Conservation (phyloP, 2,329 filamentous ascomycete genomes). For the Stylonectria norvegica region DNA sequence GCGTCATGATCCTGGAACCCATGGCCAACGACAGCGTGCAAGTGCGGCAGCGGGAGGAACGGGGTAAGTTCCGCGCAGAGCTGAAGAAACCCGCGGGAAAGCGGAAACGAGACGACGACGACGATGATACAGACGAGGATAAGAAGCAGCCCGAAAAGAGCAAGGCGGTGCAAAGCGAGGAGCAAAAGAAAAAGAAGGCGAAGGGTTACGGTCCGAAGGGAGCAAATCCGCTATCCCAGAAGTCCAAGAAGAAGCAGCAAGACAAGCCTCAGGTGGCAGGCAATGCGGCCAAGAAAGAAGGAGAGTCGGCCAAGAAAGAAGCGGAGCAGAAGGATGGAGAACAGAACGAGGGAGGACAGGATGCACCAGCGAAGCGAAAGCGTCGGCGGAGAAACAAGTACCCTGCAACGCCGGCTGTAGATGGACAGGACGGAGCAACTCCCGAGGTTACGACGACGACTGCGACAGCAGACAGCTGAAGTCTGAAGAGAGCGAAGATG, state of each 20-base stretch:
- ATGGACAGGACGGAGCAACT: slow-evolving; percentile 11
- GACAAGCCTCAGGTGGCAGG: slow-evolving; percentile 33
- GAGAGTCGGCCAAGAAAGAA: slow-evolving; percentile 28
- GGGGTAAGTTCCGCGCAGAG: slow-evolving; percentile 69
- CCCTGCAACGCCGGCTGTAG: slow-evolving; percentile 9
- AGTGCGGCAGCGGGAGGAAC: slow-evolving; percentile 65
- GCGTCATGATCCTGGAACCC: slow-evolving; percentile 68
- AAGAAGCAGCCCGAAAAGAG: slow-evolving; percentile 18
- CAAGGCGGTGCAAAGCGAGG: slow-evolving; percentile 9
- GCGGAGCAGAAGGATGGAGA: no score
- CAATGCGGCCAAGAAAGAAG: slow-evolving; percentile 26
- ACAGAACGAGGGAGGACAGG: slow-evolving; percentile 22
- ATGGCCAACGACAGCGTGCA: slow-evolving; percentile 67
- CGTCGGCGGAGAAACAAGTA: slow-evolving; percentile 31
- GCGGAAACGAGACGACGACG: slow-evolving; percentile 49
- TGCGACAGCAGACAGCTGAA: slow-evolving; percentile 19
- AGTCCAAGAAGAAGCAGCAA: slow-evolving; percentile 53
- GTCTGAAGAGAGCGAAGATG: slow-evolving; percentile 2
- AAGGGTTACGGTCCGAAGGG: slow-evolving; percentile 60
- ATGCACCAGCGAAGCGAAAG: slow-evolving; percentile 18
- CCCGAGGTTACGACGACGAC: slow-evolving; percentile 9
- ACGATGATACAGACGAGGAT: slow-evolving; percentile 30
- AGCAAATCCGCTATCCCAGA: slow-evolving; percentile 70
- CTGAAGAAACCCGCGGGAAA: slow-evolving; percentile 52
- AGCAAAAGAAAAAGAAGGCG: slow-evolving; percentile 52